phyloP scores from a whole-genome alignment of 2,329 filamentous ascomycete genomes.

The Colletotrichum sp. region DNA sequence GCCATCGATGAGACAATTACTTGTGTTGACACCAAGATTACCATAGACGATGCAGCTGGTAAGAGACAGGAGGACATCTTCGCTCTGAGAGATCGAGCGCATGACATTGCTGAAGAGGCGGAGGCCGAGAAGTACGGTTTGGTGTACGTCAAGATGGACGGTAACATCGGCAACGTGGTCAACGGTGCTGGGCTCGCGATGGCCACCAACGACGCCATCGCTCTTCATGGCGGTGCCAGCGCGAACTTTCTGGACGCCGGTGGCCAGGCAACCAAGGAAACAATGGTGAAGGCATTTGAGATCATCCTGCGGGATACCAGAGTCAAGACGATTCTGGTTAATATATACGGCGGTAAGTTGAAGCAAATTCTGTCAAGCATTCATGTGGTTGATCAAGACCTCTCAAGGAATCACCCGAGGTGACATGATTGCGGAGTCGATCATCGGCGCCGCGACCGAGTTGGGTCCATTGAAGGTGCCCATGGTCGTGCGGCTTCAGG shows the following conservation, averaged over 20 bases:
- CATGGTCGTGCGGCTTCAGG: constrained; percentile 51
- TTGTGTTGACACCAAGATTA: constrained; percentile 43
- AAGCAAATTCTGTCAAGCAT: too few species aligned
- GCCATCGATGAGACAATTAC: constrained; percentile 32
- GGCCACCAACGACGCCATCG: constrained; percentile 86
- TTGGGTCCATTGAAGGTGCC: constrained; percentile 43
- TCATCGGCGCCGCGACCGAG: constrained; percentile 44
- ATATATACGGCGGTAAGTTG: constrained; percentile 53
- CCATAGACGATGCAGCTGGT: constrained; percentile 52
- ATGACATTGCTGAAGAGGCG: constrained; percentile 38
- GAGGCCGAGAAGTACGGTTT: constrained; percentile 68
- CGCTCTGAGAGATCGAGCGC: constrained; percentile 33
- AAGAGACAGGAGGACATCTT: constrained; percentile 47
- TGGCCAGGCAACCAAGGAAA: constrained; percentile 84
- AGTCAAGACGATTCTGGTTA: constrained; percentile 70
- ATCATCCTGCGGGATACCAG: constrained; percentile 74
- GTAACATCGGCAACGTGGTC: constrained; percentile 80
- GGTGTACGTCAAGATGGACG: constrained; percentile 72
- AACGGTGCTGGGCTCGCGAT: constrained; percentile 91
- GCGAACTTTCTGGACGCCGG: constrained; percentile 92
- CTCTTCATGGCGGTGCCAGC: constrained; percentile 68
- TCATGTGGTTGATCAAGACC: neutral
- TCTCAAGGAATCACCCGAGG: constrained; percentile 49
- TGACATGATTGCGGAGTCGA: constrained; percentile 57
- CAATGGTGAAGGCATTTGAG: constrained; percentile 78